Evolutionary conservation across 2,329 filamentous ascomycete species (phyloP), one percentile per base, ranked within the genome.

Genomic region (Colletotrichum aenigma): DNA sequence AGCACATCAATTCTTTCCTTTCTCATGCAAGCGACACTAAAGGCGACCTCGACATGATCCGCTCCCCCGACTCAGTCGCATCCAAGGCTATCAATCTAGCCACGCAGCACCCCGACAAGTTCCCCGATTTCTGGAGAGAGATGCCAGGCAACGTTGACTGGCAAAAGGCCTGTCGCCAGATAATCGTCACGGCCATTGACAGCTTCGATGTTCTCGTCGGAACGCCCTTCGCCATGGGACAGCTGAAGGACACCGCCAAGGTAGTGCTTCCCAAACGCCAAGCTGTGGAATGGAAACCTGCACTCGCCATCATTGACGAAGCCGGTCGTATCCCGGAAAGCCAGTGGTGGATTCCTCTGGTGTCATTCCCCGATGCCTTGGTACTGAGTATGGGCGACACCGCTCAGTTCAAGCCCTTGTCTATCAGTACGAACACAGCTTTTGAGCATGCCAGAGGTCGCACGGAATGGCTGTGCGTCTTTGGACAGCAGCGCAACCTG

Each of bases 291-390:
- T 70, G 71, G 71, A 30, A 58, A 30, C 66, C 71, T 10, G 12
- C 60, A 4, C n/a, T 71, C 4, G 12, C 56, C 15, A 24, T 74
- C 15, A 38, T 71, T 21, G 71, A 74, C 43, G 71, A 74, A n/a
- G 58, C 67, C 36, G 71, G 66, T 4, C 58, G 66, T 6, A 70
- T 74, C 9, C 66, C 71, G 4, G 71, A 74, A 34, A 34, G 58
- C 28, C 66, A 66, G 12, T 74, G 56, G 58, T 74, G 71, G 71
- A 74, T 74, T 15, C 58, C 71, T 8, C 12, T 74, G 7, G 36
- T 68, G 0, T 24, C 24, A 3, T 71, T 74, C 21, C 66, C 58
- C 3, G 48, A 70, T 21, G 58, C 66, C 4, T 21, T 48, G 18
- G 48, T 74, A 3, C 24, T 74, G 6, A 71, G 18, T 4, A 52